Conservation (phyloP, 169 alveolate genomes). For the Plasmodium vinckei region DNA sequence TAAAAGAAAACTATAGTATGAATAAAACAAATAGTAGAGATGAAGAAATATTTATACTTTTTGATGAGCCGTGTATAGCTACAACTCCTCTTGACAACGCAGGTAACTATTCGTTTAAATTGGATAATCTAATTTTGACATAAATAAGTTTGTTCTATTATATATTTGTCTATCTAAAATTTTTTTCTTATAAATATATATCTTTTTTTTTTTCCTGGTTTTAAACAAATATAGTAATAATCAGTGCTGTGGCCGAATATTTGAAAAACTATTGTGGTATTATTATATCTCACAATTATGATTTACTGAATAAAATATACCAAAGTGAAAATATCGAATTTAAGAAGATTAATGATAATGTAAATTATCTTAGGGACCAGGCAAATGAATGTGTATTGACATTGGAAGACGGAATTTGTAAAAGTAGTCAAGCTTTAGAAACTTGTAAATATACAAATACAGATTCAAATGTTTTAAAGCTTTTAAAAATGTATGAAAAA, state of each 20-base stretch:
- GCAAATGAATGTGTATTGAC: slow-evolving; percentile 2
- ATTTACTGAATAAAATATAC: slow-evolving; percentile 55
- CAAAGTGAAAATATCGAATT: slow-evolving; percentile 60
- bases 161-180: background rate
- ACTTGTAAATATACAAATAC: slow-evolving; percentile 65
- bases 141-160: background rate
- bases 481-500: slow-evolving; percentile 52
- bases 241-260: slow-evolving; percentile 70
- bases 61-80: slow-evolving; percentile 76
- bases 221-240: slow-evolving; percentile 24
- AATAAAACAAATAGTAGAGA: slow-evolving; percentile 18
- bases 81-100: slow-evolving; percentile 76
- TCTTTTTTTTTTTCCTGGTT: background rate
- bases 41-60: slow-evolving; percentile 60
- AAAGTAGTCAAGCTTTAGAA: slow-evolving; percentile 74
- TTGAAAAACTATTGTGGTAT: slow-evolving; percentile 71
- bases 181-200: background rate
- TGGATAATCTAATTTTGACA: too few species aligned
- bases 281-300: slow-evolving; percentile 74
- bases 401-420: slow-evolving; percentile 67
- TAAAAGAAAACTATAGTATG: slow-evolving; percentile 47
- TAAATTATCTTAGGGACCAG: slow-evolving; percentile 30
- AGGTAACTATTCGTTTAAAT: slow-evolving; percentile 3
- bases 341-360: slow-evolving; percentile 49
- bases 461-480: slow-evolving; percentile 10